Conservation (phyloP, 306 rosid genomes). For the Senna siamea region DNA sequence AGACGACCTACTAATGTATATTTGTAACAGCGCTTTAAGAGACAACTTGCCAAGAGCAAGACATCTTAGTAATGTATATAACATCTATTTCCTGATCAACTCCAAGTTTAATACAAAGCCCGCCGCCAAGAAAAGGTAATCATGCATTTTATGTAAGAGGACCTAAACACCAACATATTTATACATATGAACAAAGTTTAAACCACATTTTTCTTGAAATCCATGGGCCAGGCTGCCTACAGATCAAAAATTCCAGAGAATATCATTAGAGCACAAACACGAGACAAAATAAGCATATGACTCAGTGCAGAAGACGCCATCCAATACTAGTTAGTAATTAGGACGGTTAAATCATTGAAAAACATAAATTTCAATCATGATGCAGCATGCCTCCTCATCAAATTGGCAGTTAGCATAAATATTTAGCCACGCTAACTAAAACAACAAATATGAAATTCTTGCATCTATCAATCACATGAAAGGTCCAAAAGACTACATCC, state of each 20-base stretch:
- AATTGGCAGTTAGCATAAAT: neutral
- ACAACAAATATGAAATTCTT: neutral
- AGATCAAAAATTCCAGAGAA: neutral
- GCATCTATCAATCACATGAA: neutral
- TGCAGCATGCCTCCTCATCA: neutral
- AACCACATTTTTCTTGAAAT: neutral
- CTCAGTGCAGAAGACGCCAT: neutral
- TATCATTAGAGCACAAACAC: neutral
- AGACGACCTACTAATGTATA: too few relatives aligned
- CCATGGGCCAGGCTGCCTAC: neutral
- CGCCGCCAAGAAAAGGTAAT: neutral
- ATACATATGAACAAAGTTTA: slow-evolving; percentile 6
- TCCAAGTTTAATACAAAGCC: neutral
- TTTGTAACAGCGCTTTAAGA: too few relatives aligned
- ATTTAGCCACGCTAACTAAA: neutral
- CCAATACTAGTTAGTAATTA: neutral
- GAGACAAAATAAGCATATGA: neutral
- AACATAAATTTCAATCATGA: neutral
- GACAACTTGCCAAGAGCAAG: too few relatives aligned
- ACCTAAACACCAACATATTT: neutral
- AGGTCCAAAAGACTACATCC: neutral
- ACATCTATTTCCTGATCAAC: neutral
- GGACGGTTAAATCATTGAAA: neutral
- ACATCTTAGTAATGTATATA: neutral
- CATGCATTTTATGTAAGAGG: neutral